Percentiles rank a stretch among this genome's conserved stretches.
Evolutionary conservation across 768 basidiomycete species (phyloP).

Genomic region (Termitomyces sp.): DNA sequence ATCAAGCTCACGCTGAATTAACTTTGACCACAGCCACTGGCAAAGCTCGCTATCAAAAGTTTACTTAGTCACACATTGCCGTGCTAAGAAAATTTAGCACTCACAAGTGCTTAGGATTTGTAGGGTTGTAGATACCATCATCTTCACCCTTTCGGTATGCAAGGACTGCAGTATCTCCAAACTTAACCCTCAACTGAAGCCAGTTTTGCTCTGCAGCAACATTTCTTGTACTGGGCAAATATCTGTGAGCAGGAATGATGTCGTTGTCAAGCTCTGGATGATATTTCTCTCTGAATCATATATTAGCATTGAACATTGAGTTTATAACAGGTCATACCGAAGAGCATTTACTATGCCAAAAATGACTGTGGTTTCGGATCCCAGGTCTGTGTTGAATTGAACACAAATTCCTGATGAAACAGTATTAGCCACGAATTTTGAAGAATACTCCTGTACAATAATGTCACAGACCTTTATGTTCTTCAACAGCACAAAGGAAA

Average conservation of each 20-base stretch:
- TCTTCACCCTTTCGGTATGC: slow-evolving; percentile 18
- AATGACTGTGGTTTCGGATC: slow-evolving; percentile 27
- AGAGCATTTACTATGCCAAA: slow-evolving; percentile 15
- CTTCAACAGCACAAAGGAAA: slow-evolving; percentile 22
- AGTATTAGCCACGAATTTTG: background rate
- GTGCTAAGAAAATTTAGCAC: slow-evolving; percentile 11
- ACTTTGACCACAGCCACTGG: slow-evolving; percentile 23
- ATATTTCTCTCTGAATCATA: slow-evolving; percentile 17
- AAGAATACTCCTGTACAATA: too few relatives aligned
- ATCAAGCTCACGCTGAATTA: slow-evolving; percentile 16
- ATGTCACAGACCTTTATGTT: slow-evolving; percentile 20
- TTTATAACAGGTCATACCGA: background rate
- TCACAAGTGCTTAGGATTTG: slow-evolving; percentile 22
- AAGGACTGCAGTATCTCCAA: slow-evolving; percentile 23
- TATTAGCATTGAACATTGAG: background rate
- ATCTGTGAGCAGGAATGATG: slow-evolving; percentile 25
- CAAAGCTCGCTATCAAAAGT: background rate
- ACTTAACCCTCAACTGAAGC: background rate
- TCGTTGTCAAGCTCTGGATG: slow-evolving; percentile 15
- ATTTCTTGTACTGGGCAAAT: slow-evolving; percentile 26
- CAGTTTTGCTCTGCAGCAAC: slow-evolving; percentile 27
- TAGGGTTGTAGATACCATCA: slow-evolving; percentile 18
- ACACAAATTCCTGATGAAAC: background rate
- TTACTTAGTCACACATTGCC: background rate
- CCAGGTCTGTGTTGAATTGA: slow-evolving; percentile 26